phyloP scores from a whole-genome alignment of 192 early-diverging fungal species.

The Coemansia sp. region DNA sequence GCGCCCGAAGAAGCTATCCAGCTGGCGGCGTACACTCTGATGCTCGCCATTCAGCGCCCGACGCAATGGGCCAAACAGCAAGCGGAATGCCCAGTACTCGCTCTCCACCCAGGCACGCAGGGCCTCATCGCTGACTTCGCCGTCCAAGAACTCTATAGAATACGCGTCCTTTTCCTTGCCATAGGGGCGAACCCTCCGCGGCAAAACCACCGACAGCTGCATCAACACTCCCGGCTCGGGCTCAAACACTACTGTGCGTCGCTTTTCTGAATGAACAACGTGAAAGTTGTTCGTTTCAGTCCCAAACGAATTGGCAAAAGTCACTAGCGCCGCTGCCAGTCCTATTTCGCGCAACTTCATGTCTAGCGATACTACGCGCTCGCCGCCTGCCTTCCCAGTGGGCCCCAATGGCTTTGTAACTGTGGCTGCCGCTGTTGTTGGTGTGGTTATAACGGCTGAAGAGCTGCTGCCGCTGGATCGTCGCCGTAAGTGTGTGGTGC shows the following conservation, averaged over 20 bases:
- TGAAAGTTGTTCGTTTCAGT: constrained; percentile 14
- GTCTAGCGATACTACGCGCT: constrained; percentile 67
- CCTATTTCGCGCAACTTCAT: constrained; percentile 75
- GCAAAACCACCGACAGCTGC: constrained; percentile 39
- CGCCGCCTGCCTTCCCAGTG: constrained; percentile 8
- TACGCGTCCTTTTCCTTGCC: constrained; percentile 39
- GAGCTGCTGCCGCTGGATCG: constrained; percentile 26
- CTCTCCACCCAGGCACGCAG: constrained; percentile 27
- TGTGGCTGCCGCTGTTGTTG: background rate
- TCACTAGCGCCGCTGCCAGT: constrained; percentile 68
- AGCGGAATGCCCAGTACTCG: constrained; percentile 33
- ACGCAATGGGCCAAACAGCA: constrained; percentile 31
- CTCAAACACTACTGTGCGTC: constrained; percentile 37
- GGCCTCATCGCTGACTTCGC: constrained; percentile 27
- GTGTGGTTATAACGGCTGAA: background rate
- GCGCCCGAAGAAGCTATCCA: constrained; percentile 41
- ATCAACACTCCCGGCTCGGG: constrained; percentile 35
- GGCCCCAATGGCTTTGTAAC: background rate
- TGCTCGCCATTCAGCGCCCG: constrained; percentile 1
- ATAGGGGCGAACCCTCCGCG: constrained; percentile 29
- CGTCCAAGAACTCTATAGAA: constrained; percentile 45
- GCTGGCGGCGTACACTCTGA: constrained; percentile 24
- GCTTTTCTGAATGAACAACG: constrained; percentile 44
- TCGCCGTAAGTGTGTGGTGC: constrained; percentile 30
- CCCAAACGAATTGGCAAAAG: constrained; percentile 56